Conservation (phyloP, 2,329 filamentous ascomycete genomes). For the Macroventuria anomochaeta region DNA sequence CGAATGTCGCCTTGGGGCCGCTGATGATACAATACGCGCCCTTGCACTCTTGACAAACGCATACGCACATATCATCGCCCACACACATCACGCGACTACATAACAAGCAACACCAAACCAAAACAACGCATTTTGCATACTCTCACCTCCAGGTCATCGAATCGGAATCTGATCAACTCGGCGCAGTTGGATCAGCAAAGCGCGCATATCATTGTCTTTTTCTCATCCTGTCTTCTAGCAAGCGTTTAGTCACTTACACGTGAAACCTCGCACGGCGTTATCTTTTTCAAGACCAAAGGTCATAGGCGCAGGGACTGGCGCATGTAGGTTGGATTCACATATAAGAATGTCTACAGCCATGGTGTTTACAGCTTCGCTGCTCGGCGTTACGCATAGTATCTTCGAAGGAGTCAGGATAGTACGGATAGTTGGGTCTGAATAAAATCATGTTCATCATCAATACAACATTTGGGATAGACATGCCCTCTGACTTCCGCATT, state of each 20-base stretch:
- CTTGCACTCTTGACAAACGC: background rate
- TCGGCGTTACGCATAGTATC: background rate
- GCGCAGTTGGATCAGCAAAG: background rate
- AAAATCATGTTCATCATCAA: too few relatives aligned
- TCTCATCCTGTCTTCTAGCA: background rate
- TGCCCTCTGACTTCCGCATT: too few relatives aligned
- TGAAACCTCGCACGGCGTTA: slow-evolving; percentile 1
- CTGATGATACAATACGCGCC: too few relatives aligned
- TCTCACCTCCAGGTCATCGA: background rate
- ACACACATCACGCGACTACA: too few relatives aligned
- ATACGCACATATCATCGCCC: background rate
- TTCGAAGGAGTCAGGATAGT: too few relatives aligned
- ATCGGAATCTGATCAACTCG: background rate
- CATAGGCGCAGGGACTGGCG: background rate
- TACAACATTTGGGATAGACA: too few relatives aligned
- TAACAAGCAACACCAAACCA: too few relatives aligned
- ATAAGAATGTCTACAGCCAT: background rate
- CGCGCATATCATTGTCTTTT: background rate
- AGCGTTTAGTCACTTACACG: background rate
- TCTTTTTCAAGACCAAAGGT: background rate
- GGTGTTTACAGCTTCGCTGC: background rate
- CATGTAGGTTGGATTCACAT: background rate
- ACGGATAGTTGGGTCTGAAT: too few relatives aligned
- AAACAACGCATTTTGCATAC: background rate
- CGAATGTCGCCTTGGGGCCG: slow-evolving; percentile 38